Percentiles rank a stretch among this genome's conserved stretches.
Evolutionary conservation across 2,329 filamentous ascomycete genomes (phyloP).

Genomic region (Ceratocystis eucalypticola): DNA sequence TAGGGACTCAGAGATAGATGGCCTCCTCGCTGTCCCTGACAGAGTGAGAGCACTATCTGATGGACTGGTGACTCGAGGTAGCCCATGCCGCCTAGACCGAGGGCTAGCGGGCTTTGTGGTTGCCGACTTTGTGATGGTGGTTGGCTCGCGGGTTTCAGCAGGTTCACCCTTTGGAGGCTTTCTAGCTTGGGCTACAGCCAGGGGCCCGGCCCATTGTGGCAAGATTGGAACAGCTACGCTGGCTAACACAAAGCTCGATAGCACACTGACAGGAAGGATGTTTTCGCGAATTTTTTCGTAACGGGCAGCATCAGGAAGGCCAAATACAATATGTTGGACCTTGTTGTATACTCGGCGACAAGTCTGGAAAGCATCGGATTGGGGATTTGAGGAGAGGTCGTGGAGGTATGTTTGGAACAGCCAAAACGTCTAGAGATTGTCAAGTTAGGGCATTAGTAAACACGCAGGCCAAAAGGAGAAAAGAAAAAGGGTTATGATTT

Average conservation of each 20-base stretch:
- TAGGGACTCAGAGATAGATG: slow-evolving; percentile 18
- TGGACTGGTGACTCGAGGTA: slow-evolving; percentile 16
- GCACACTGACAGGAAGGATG: slow-evolving; percentile 62
- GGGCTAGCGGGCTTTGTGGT: slow-evolving; percentile 44
- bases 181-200: slow-evolving; percentile 69
- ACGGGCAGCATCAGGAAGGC: slow-evolving; percentile 52
- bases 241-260: slow-evolving; percentile 67
- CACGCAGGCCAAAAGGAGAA: neutral
- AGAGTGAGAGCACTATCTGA: slow-evolving; percentile 12
- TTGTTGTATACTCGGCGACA: slow-evolving; percentile 77
- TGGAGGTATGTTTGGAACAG: slow-evolving; percentile 78
- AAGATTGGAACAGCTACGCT: slow-evolving; percentile 62
- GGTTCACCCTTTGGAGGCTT: slow-evolving; percentile 47
- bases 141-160: slow-evolving; percentile 36
- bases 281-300: slow-evolving; percentile 73
- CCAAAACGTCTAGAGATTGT: slow-evolving; percentile 59
- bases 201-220: slow-evolving; percentile 63
- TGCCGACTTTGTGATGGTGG: slow-evolving; percentile 43
- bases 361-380: slow-evolving; percentile 65
- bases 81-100: slow-evolving; percentile 34
- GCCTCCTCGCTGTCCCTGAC: neutral
- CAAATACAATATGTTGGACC: slow-evolving; percentile 78
- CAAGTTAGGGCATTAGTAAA: neutral
- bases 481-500: neutral
- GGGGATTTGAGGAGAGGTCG: slow-evolving; percentile 62